A percentile compares a stretch with the other conserved stretches of the same genome.
phyloP scores from a whole-genome alignment of 352 stramenopile genomes.

The Aphanomyces euteiches region DNA sequence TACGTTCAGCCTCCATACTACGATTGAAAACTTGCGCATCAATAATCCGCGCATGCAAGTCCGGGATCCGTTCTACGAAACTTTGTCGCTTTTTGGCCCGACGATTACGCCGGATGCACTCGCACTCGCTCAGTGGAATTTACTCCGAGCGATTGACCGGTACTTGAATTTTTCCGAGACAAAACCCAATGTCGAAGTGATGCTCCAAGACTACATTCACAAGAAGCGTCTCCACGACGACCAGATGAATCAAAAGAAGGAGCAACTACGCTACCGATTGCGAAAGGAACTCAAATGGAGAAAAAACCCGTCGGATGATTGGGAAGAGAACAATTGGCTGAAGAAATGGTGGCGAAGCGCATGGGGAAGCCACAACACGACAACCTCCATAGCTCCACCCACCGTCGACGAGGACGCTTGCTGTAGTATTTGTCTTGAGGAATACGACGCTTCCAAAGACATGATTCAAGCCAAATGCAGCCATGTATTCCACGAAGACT shows the following conservation, averaged over 20 bases:
- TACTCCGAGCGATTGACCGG: constrained; percentile 23
- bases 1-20: constrained; percentile 23
- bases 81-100: constrained; percentile 7
- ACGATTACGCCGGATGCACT: constrained; percentile 13
- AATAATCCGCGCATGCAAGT: constrained; percentile 26
- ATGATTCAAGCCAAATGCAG: constrained; percentile 79
- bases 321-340: constrained; percentile 29
- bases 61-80: constrained; percentile 24
- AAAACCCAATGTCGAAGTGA: constrained; percentile 27
- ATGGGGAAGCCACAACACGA: neutral
- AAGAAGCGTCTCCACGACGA: constrained; percentile 25
- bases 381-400: neutral
- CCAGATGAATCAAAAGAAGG: constrained; percentile 25
- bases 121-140: constrained; percentile 24
- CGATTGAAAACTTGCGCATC: constrained; percentile 20
- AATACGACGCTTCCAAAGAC: constrained; percentile 42
- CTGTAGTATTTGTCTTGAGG: constrained; percentile 44
- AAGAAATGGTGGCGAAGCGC: constrained; percentile 23
- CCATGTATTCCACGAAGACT: constrained; percentile 85
- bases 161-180: constrained; percentile 27
- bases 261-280: constrained; percentile 15
- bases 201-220: constrained; percentile 22
- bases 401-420: constrained; percentile 75
- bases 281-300: constrained; percentile 28
- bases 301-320: constrained; percentile 16